These are phyloP conservation scores for Erodium trifolium DNA, from an alignment of 441 rosid species.

Conservation along the genomic window DNA sequence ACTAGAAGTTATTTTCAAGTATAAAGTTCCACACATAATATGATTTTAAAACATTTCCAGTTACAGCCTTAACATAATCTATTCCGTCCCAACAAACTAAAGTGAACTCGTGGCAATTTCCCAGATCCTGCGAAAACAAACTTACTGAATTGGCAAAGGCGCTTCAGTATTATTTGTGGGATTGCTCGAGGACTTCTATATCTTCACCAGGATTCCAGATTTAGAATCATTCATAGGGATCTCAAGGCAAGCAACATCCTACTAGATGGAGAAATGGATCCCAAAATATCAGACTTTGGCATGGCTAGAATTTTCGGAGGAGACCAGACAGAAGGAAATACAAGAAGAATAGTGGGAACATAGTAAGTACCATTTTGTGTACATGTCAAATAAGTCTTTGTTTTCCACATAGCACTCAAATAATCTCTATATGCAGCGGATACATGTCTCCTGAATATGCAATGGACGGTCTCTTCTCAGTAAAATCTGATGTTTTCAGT, in stretches of 20 bases:
- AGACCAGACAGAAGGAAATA: constrained; percentile 42
- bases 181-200: constrained; percentile 66
- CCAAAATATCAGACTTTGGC: constrained; percentile 75
- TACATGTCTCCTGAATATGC: too few species aligned
- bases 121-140: constrained; percentile 24
- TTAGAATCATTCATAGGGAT: constrained; percentile 7
- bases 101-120: neutral
- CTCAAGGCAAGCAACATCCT: constrained; percentile 39
- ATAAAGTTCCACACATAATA: neutral
- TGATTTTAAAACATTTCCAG: too few species aligned
- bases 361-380: constrained; percentile 36
- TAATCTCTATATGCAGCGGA: neutral
- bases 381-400: neutral
- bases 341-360: constrained; percentile 61
- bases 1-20: neutral
- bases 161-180: constrained; percentile 44
- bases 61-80: neutral
- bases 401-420: neutral
- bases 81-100: neutral
- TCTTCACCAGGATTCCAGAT: constrained; percentile 70
- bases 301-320: constrained; percentile 52
- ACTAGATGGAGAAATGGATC: constrained; percentile 44
- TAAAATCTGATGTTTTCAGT: constrained; percentile 51
- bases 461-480: constrained; percentile 39
- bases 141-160: constrained; percentile 30